A percentile compares a stretch with the other conserved stretches of the same genome.
Evolutionary conservation across 1,284 basidiomycete genomes (phyloP).

Genomic region (Lignosus rhinocerotis): DNA sequence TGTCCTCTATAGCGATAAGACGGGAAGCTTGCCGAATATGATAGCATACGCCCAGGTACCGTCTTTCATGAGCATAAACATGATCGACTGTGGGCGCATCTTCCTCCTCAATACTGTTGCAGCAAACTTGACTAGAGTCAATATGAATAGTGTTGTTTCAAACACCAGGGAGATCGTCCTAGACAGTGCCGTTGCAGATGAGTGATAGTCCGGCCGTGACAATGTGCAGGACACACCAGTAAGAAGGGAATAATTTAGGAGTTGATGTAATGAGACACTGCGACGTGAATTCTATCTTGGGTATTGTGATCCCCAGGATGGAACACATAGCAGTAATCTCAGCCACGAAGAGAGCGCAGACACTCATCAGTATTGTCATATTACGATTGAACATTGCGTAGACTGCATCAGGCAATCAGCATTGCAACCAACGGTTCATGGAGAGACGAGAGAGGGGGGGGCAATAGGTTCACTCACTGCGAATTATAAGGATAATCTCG

Average conservation of each 20-base stretch:
- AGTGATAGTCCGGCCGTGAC: too few relatives aligned
- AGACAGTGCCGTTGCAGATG: too few relatives aligned
- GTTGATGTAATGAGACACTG: slow-evolving; percentile 16
- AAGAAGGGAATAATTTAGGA: slow-evolving; percentile 11
- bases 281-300: slow-evolving; percentile 11
- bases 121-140: slow-evolving; percentile 36
- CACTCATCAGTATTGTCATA: slow-evolving; percentile 2
- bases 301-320: slow-evolving; percentile 12
- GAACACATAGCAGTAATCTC: slow-evolving; percentile 20
- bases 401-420: slow-evolving; percentile 4
- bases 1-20: background rate
- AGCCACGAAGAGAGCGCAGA: slow-evolving; percentile 12
- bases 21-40: slow-evolving; percentile 15
- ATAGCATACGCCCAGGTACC: slow-evolving; percentile 44
- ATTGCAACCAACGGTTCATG: background rate
- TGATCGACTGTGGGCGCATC: slow-evolving; percentile 32
- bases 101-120: slow-evolving; percentile 21
- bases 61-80: slow-evolving; percentile 36
- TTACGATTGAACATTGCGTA: slow-evolving; percentile 23
- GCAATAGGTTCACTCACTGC: slow-evolving; percentile 7
- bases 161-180: slow-evolving; percentile 19
- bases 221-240: slow-evolving; percentile 13
- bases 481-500: slow-evolving; percentile 17
- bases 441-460: background rate
- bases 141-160: slow-evolving; percentile 30